A percentile compares a stretch with the other conserved stretches of the same genome.
These are phyloP conservation scores for Adansonia rubrostipa DNA, from an alignment of 441 rosid species.

Conservation along the genomic window DNA sequence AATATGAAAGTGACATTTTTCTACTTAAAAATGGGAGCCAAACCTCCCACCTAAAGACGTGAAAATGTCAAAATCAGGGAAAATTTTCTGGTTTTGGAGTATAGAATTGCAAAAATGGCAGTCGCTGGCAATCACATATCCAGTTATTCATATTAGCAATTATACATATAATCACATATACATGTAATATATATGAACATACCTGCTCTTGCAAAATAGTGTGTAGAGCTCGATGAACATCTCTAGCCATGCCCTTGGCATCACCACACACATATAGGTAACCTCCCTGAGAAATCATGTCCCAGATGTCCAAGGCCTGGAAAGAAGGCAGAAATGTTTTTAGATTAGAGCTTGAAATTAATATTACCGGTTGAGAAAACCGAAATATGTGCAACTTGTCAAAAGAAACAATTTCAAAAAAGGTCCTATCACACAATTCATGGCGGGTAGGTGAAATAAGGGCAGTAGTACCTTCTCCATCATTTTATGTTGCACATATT, in stretches of 20 bases:
- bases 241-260: slow-evolving; percentile 84
- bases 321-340: background rate
- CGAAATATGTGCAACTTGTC: background rate
- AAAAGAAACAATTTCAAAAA: background rate
- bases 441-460: slow-evolving; percentile 27
- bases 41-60: background rate
- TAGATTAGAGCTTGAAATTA: background rate
- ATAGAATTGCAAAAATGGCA: background rate
- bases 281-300: slow-evolving; percentile 59
- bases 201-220: slow-evolving; percentile 70
- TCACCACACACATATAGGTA: slow-evolving; percentile 78
- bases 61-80: background rate
- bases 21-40: slow-evolving; percentile 4
- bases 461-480: slow-evolving; percentile 67
- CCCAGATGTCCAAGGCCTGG: slow-evolving; percentile 64
- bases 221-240: slow-evolving; percentile 69
- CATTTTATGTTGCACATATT: slow-evolving; percentile 96
- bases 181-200: background rate
- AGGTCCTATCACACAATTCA: background rate
- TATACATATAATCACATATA: background rate
- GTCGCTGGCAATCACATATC: background rate
- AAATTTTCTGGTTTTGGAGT: background rate
- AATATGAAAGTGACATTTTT: background rate
- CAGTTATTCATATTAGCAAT: no score
- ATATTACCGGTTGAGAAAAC: background rate